Percentiles rank a stretch among this genome's conserved stretches.
Conservation (phyloP, 2,329 filamentous ascomycete genomes). For the Chaetoscypha palmicola region DNA sequence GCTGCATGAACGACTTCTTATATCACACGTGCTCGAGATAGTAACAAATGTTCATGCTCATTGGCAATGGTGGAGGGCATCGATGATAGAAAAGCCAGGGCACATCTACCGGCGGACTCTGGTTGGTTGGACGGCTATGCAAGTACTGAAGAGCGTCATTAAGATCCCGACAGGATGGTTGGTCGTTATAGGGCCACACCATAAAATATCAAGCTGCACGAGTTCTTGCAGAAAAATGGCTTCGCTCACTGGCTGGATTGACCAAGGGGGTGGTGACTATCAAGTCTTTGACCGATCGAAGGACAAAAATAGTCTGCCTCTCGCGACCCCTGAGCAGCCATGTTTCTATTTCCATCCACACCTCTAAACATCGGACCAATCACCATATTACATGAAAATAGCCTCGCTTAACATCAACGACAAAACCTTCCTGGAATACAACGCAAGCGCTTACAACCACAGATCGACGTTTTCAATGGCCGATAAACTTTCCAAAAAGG, state of each 20-base stretch:
- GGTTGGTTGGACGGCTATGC: background rate
- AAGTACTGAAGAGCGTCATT: background rate
- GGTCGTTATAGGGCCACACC: background rate
- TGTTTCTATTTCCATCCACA: background rate
- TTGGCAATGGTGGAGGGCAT: background rate
- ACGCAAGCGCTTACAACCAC: background rate
- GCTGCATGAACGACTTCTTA: background rate
- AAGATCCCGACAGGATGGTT: background rate
- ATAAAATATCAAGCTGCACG: background rate
- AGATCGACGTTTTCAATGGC: background rate
- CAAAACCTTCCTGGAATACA: background rate
- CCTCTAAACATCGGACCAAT: background rate
- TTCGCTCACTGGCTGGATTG: background rate
- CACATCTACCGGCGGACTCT: background rate
- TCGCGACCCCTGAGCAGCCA: background rate
- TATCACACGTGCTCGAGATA: slow-evolving; percentile 6
- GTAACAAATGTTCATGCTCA: slow-evolving; percentile 6
- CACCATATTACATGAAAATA: background rate
- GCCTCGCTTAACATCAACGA: background rate
- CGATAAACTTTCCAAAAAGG: background rate
- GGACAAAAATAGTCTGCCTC: background rate
- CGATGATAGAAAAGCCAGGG: too few species aligned
- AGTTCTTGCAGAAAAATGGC: background rate
- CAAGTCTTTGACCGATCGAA: background rate
- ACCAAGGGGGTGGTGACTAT: background rate